These are phyloP conservation scores for Ceratocystis cubensis DNA, from an alignment of 2,329 filamentous ascomycete genomes.

Conservation along the genomic window DNA sequence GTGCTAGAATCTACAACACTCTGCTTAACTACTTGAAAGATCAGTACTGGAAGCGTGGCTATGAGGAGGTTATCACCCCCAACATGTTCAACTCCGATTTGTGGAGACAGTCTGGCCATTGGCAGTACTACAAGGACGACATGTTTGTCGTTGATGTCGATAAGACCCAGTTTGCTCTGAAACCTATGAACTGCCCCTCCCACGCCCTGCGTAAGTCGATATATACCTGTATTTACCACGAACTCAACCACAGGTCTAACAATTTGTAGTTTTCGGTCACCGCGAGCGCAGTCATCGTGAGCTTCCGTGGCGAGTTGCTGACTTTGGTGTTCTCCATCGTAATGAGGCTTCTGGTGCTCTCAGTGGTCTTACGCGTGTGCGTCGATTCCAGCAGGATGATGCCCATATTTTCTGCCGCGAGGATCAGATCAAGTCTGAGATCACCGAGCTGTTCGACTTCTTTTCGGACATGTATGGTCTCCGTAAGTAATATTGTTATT, in stretches of 20 bases:
- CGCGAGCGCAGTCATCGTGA: constrained; percentile 41
- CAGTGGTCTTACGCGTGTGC: constrained; percentile 78
- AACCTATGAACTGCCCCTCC: constrained; percentile 97
- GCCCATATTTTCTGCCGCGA: constrained; percentile 89
- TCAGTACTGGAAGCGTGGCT: constrained; percentile 87
- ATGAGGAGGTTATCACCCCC: constrained; percentile 87
- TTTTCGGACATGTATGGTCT: constrained; percentile 42
- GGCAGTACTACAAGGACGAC: constrained; percentile 75
- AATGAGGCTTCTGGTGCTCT: constrained; percentile 92
- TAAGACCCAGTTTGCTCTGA: constrained; percentile 61
- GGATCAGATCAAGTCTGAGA: constrained; percentile 57
- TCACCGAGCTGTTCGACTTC: constrained; percentile 66
- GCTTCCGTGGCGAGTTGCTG: constrained; percentile 80
- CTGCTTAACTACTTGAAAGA: constrained; percentile 68
- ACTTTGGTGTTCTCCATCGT: constrained; percentile 89
- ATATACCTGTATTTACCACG: neutral
- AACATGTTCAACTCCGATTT: constrained; percentile 88
- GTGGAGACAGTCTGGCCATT: constrained; percentile 93
- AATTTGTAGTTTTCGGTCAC: constrained; percentile 21
- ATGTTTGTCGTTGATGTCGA: constrained; percentile 70
- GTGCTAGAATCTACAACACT: constrained; percentile 85
- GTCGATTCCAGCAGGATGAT: constrained; percentile 92
- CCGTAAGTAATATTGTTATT: constrained; percentile 43
- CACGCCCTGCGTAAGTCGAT: constrained; percentile 47
- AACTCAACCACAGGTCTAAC: neutral